These are phyloP conservation scores for Tricholomella constricta DNA, from an alignment of 768 basidiomycete species.

Conservation along the genomic window DNA sequence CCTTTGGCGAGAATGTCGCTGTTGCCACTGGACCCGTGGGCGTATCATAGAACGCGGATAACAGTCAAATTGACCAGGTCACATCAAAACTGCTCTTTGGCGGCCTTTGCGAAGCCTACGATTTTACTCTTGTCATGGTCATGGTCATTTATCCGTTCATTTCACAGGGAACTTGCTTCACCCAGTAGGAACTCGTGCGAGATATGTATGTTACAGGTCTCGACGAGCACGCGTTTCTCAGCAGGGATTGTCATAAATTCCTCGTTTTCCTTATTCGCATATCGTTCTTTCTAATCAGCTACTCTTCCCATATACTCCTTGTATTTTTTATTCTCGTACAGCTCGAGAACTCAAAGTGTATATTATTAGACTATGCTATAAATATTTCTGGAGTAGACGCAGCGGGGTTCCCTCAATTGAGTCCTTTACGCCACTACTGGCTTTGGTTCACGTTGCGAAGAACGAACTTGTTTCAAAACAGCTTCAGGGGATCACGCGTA, in stretches of 20 bases:
- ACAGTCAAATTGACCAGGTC: slow-evolving; percentile 2
- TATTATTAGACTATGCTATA: slow-evolving; percentile 40
- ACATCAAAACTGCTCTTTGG: slow-evolving; percentile 13
- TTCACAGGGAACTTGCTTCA: slow-evolving; percentile 28
- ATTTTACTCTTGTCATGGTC: slow-evolving; percentile 30
- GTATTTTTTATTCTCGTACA: slow-evolving; percentile 36
- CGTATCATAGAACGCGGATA: slow-evolving; percentile 34
- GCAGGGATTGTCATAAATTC: slow-evolving; percentile 17
- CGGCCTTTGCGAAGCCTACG: slow-evolving; percentile 15
- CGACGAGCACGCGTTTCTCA: slow-evolving; percentile 10
- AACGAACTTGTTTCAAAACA: too few relatives aligned
- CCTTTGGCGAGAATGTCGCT: slow-evolving; percentile 62
- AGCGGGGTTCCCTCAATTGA: neutral
- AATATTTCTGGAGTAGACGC: slow-evolving; percentile 21
- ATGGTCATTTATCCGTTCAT: slow-evolving; percentile 47
- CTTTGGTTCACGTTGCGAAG: too few relatives aligned
- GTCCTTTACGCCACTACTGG: neutral
- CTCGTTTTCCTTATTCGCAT: slow-evolving; percentile 13
- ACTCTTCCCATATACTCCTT: slow-evolving; percentile 25
- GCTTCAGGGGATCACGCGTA: too few relatives aligned
- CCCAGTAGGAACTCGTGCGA: slow-evolving; percentile 7
- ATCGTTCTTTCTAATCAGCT: slow-evolving; percentile 7
- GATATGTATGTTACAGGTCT: slow-evolving; percentile 13
- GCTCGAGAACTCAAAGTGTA: slow-evolving; percentile 38
- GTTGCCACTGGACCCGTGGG: slow-evolving; percentile 49